Conservation (phyloP, 345 rosid genomes). For the Eucalyptus pauciflora region DNA sequence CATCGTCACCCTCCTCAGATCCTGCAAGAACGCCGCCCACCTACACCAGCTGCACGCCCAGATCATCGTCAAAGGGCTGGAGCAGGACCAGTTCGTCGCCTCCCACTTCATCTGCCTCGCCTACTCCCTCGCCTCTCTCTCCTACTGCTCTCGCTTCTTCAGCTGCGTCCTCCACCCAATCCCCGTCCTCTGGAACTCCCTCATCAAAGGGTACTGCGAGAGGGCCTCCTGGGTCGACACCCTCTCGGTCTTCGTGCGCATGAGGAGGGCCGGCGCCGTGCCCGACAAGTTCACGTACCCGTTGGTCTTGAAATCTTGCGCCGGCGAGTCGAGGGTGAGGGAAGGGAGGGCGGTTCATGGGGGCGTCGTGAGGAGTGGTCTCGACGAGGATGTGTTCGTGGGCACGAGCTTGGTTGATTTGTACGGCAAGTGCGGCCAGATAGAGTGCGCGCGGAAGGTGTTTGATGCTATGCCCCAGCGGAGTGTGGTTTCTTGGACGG, state of each 20-base stretch:
- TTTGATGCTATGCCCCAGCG: conserved; percentile 47
- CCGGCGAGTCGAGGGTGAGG: conserved; percentile 14
- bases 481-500: conserved; percentile 70
- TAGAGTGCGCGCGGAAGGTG: conserved; percentile 38
- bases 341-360: conserved; percentile 53
- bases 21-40: conserved; percentile 32
- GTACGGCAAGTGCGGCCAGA: conserved; percentile 48
- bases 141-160: conserved; percentile 42
- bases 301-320: conserved; percentile 39
- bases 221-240: conserved; percentile 13
- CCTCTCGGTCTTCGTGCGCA: conserved; percentile 31
- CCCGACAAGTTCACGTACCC: conserved; percentile 55
- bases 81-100: conserved; percentile 50
- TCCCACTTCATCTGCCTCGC: conserved; percentile 29
- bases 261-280: conserved; percentile 25
- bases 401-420: conserved; percentile 56
- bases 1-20: conserved; percentile 30
- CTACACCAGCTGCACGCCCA: conserved; percentile 59
- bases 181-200: conserved; percentile 47
- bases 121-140: conserved; percentile 12
- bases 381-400: conserved; percentile 30
- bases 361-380: conserved; percentile 24
- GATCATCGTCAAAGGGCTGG: conserved; percentile 63
- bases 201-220: conserved; percentile 28
- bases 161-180: conserved; percentile 27